Base-by-base conservation (phyloP, 164 flowering plant genomes). In the Annona cherimola region DNA sequence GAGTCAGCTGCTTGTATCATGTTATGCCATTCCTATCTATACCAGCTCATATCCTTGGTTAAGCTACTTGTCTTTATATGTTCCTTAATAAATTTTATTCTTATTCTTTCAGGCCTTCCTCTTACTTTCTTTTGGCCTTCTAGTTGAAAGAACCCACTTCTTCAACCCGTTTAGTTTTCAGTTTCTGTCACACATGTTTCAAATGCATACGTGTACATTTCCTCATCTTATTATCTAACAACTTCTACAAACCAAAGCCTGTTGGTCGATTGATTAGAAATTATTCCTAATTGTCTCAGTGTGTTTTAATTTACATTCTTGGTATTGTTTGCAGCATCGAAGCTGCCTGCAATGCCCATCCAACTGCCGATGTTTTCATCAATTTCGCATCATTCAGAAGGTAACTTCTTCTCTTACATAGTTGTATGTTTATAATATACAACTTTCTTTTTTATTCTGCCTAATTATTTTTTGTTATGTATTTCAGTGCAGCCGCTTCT, bases 351-450 rank as follows among this genome's bases (percentile, higher is more conserved):
- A 88, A 88, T 43, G 89, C 99, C 63, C 99, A 95, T 79, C 99
- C 98, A 55, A 95, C 96, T 42, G 99, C 99, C 61, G 99, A 95
- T 90, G 97, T 95, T 69, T 95, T 95, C 70, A 95, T 95, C 66
- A 95, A 95, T 82, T 95, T 95, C 74, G 98, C 99, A 79, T 95
- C 98, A 41, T 95, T 81, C 67, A 83, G 98, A 85, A 93, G 98
- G 99, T 91, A 18, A 66, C 79, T 76, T 39, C 16, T 76, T 5
- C 6, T 4, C 11, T 54, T 54, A 18, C 65, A 5, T 41, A 4
- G 8, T 45, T 64, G n/a, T 43, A 69, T 55, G 42, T 45, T 75
- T 26, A 11, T 40, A 61, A 16, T 11, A 40, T 40, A 7, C 16
- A 72, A 7, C 11, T 61, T 66, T 12, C 19, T 41, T n/a, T 41